A percentile compares a stretch with the other conserved stretches of the same genome.
Conservation (phyloP, 2,329 filamentous ascomycete species). For the Zalaria sp. region DNA sequence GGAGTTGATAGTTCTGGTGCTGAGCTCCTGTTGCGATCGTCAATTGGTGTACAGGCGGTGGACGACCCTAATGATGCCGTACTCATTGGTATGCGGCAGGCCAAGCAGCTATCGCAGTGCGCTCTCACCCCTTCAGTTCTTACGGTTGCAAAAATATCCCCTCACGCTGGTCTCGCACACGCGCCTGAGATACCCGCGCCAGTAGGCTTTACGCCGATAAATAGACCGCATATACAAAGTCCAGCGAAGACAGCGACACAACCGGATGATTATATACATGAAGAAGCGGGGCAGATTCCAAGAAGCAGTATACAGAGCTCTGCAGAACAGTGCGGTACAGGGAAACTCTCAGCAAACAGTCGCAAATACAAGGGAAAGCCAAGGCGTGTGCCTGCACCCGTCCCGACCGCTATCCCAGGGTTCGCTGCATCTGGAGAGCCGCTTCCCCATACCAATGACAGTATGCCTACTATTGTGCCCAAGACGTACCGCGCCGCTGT, state of each 20-base stretch:
- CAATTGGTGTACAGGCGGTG: too few species aligned
- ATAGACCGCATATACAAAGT: not conserved
- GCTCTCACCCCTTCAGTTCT: too few species aligned
- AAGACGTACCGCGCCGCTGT: not conserved
- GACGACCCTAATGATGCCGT: too few species aligned
- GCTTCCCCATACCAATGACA: not conserved
- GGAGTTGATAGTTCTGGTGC: too few species aligned
- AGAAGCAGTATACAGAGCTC: not conserved
- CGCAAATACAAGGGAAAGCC: not conserved
- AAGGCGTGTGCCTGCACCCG: not conserved
- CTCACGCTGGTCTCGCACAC: too few species aligned
- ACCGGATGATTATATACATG: not conserved
- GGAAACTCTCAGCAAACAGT: not conserved
- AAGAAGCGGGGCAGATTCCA: not conserved
- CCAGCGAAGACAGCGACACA: not conserved
- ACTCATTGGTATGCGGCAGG: too few species aligned
- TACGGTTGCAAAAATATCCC: too few species aligned
- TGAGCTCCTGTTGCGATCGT: too few species aligned
- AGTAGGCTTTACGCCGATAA: not conserved
- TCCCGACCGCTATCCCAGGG: not conserved
- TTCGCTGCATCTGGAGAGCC: not conserved
- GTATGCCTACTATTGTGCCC: not conserved
- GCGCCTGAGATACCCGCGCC: too few species aligned
- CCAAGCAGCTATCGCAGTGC: too few species aligned
- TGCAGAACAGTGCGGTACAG: too few species aligned